Conservation (phyloP, 768 basidiomycete species). For the Suillus weaverae region DNA sequence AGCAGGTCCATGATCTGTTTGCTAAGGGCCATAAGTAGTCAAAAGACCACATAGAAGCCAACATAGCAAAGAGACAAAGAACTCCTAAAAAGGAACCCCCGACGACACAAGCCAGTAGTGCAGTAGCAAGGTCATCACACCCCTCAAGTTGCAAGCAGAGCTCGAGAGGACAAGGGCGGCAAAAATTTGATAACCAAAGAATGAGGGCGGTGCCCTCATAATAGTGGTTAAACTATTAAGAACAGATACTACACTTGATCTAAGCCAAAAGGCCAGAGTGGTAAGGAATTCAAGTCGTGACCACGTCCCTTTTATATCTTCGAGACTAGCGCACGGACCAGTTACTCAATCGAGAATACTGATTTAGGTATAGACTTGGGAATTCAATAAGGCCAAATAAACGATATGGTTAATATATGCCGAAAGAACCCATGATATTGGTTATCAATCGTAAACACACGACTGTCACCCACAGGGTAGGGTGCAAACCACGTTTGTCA, state of each 20-base stretch:
- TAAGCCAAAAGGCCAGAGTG: conserved; percentile 49
- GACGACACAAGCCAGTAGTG: conserved; percentile 46
- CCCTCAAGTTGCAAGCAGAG: conserved; percentile 36
- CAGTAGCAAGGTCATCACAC: conserved; percentile 34
- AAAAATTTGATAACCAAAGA: conserved; percentile 56
- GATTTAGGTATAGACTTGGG: not conserved
- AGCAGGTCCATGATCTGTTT: not conserved
- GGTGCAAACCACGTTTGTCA: too few relatives aligned
- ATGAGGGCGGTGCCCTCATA: conserved; percentile 47
- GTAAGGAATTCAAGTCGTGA: conserved; percentile 17
- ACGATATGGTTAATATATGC: too few relatives aligned
- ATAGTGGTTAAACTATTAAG: conserved; percentile 78
- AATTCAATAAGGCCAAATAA: not conserved
- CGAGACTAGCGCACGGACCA: not conserved
- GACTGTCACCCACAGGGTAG: not conserved
- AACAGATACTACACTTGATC: conserved; percentile 70
- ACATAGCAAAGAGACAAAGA: not conserved
- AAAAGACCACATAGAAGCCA: not conserved
- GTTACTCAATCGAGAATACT: not conserved
- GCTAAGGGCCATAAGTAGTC: not conserved
- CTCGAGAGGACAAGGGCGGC: conserved; percentile 43
- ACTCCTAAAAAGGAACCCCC: not conserved
- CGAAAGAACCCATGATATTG: not conserved
- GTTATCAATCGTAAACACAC: not conserved
- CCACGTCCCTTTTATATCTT: not conserved